Conservation (phyloP, 2,329 filamentous ascomycete genomes). For the Sarocladium kiliense region DNA sequence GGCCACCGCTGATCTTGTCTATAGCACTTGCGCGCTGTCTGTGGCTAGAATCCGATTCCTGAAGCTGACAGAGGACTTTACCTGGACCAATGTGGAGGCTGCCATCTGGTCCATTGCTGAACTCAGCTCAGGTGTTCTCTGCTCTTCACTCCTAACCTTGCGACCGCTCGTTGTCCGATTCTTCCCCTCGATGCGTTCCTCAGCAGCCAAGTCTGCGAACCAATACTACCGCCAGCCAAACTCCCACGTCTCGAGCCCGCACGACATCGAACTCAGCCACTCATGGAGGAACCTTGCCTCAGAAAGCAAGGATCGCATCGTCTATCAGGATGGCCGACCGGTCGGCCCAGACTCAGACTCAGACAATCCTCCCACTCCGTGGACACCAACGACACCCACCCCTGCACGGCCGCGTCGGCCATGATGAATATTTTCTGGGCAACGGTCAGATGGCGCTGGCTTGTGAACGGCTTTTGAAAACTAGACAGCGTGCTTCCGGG, state of each 20-base stretch:
- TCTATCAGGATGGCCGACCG: not conserved
- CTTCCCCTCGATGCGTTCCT: constrained; percentile 2
- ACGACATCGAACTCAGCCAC: not conserved
- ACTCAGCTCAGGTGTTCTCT: constrained; percentile 2
- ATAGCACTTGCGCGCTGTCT: not conserved
- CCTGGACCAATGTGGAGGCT: constrained; percentile 3
- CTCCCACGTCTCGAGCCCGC: not conserved
- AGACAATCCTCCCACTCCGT: not conserved
- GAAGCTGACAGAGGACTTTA: constrained; percentile 5
- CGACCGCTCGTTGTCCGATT: not conserved
- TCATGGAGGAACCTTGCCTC: not conserved
- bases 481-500: not conserved
- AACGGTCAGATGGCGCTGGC: not conserved
- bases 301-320: constrained; percentile 6
- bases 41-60: constrained; percentile 1
- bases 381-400: not conserved
- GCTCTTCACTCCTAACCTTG: not conserved
- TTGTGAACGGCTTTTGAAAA: not conserved
- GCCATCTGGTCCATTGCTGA: constrained; percentile 8
- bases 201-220: not conserved
- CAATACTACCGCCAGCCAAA: constrained; percentile 5
- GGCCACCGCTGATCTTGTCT: not conserved
- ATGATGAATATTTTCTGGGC: not conserved
- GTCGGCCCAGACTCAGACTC: not conserved
- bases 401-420: not conserved